A percentile compares a stretch with the other conserved stretches of the same genome.
Conservation (phyloP, 441 rosid species). For the Flueggea neowawraea region DNA sequence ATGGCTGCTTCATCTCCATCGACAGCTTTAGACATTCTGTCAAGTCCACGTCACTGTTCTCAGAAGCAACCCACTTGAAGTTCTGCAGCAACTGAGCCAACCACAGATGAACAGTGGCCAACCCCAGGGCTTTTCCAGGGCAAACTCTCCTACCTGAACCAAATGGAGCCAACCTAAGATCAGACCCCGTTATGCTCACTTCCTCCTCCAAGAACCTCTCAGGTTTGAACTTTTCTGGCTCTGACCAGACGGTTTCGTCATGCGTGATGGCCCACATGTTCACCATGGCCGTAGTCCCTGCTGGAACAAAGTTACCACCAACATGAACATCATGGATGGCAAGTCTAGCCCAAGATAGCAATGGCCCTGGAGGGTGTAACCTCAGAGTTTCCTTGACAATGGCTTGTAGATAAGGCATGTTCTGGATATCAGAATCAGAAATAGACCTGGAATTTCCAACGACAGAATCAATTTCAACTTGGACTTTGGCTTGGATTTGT, state of each 20-base stretch:
- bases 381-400: constrained; percentile 57
- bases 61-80: constrained; percentile 44
- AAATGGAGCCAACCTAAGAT: constrained; percentile 61
- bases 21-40: constrained; percentile 53
- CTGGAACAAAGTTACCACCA: constrained; percentile 47
- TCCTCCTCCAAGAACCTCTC: constrained; percentile 50
- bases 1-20: constrained; percentile 55
- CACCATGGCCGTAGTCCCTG: constrained; percentile 73
- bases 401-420: constrained; percentile 57
- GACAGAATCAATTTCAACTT: constrained; percentile 37
- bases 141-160: constrained; percentile 73
- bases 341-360: constrained; percentile 81
- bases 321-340: constrained; percentile 55
- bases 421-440: constrained; percentile 48
- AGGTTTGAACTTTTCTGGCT: constrained; percentile 52
- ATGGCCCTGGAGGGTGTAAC: constrained; percentile 66
- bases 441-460: constrained; percentile 25
- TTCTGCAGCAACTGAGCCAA: constrained; percentile 50
- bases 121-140: constrained; percentile 60
- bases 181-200: constrained; percentile 58
- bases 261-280: constrained; percentile 89
- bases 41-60: constrained; percentile 32
- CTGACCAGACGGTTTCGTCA: constrained; percentile 50
- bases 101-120: constrained; percentile 64
- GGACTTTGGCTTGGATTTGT: constrained; percentile 49